These are phyloP conservation scores for Ascochyta rabiei DNA, from an alignment of 2,329 filamentous ascomycete genomes.

Conservation along the genomic window DNA sequence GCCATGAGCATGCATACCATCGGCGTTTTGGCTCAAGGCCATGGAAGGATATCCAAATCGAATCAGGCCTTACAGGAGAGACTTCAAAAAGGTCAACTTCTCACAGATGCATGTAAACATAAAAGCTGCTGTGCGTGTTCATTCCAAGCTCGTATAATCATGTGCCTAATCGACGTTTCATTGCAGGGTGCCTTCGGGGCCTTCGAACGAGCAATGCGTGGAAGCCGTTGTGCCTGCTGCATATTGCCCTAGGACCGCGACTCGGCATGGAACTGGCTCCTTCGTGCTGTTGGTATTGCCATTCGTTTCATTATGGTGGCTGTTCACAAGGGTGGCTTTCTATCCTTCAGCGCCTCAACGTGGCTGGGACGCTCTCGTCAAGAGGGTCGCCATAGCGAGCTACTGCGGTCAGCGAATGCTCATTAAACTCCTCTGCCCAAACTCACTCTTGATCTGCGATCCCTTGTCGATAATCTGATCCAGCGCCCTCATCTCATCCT, in stretches of 20 bases:
- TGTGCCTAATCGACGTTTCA: background rate
- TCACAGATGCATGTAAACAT: background rate
- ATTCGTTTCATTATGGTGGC: background rate
- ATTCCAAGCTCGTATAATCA: background rate
- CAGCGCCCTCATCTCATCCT: conserved; percentile 44
- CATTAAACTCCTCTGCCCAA: background rate
- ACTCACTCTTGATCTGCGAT: conserved; percentile 43
- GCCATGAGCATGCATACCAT: conserved; percentile 31
- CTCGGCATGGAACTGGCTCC: background rate
- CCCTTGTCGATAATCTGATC: conserved; percentile 45
- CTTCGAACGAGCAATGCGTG: background rate
- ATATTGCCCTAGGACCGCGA: background rate
- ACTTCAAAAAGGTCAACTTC: background rate
- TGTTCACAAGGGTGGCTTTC: background rate
- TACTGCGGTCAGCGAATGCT: conserved; percentile 23
- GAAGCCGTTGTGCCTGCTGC: background rate
- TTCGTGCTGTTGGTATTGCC: background rate
- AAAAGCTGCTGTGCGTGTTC: background rate
- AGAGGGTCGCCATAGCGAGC: conserved; percentile 47
- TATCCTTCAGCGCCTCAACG: conserved; percentile 33
- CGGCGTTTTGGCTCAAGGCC: conserved; percentile 30
- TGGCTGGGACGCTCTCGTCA: conserved; percentile 36
- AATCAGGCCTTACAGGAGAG: background rate
- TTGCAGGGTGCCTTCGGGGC: background rate
- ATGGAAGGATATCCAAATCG: background rate